Evolutionary conservation across 1,284 basidiomycete species (phyloP), one percentile per base, ranked within the genome.

Genomic region (Cutaneotrichosporon dermatis): DNA sequence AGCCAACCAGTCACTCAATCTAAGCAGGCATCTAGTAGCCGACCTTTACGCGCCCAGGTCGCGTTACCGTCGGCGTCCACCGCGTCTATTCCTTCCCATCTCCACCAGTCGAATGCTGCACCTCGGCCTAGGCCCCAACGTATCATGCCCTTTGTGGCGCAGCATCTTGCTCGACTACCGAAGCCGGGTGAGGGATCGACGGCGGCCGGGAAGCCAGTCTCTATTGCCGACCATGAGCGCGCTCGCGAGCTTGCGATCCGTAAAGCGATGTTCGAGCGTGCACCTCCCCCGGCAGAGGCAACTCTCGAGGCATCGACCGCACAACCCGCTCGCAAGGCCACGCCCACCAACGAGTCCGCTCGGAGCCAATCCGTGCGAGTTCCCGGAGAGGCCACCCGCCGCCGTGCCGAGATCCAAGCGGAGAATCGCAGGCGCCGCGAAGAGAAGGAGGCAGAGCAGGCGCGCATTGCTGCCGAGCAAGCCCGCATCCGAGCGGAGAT

Each of bases 111-210:
- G n/a, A n/a, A n/a, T n/a, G n/a, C n/a, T n/a, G n/a, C n/a, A n/a
- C n/a, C n/a, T n/a, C n/a, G n/a, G n/a, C n/a, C n/a, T n/a, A n/a
- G n/a, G n/a, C n/a, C n/a, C n/a, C n/a, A n/a, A n/a, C n/a, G n/a
- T n/a, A n/a, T n/a, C n/a, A n/a, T n/a, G n/a, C n/a, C n/a, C n/a
- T n/a, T n/a, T n/a, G 62, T 68, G 2, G 60, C 66, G 6, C 65
- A 67, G 4, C 69, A 67, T 1, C 57, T 75, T 0, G 68, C 70
- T 1, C 61, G 66, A 2, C 59, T 72, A 1, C 70, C 71, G 2
- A 62, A 65, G 34, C 67, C 67, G 2, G 68, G 68, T 1, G 65
- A 61, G 50, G 68, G 68, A 3, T 51, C 63, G 6, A 58, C 62
- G 4, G 40, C 58, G 1, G 57, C 64, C 2, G 61, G 53, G 4